These are phyloP conservation scores for Ambrosia trifida DNA, from an alignment of 129 eudicot species.

Conservation along the genomic window DNA sequence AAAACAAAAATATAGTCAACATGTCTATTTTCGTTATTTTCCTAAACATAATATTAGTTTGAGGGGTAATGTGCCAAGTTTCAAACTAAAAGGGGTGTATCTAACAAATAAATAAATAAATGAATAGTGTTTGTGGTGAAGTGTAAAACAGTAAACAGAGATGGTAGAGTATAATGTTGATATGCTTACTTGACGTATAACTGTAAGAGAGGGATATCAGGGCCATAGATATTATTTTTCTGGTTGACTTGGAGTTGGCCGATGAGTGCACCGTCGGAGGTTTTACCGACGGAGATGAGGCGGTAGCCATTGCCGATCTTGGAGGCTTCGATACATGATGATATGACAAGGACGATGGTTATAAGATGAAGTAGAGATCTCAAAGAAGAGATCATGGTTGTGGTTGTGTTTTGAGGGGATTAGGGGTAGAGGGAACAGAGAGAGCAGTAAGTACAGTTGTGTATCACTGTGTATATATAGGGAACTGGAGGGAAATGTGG, in stretches of 20 bases:
- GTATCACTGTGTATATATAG: constrained; percentile 23
- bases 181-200: constrained; percentile 82
- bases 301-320: constrained; percentile 86
- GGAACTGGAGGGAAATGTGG: constrained; percentile 1
- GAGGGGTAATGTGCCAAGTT: background rate
- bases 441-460: constrained; percentile 8
- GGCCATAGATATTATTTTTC: constrained; percentile 69
- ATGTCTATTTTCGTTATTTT: too few relatives aligned
- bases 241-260: constrained; percentile 74
- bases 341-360: constrained; percentile 10
- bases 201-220: constrained; percentile 76
- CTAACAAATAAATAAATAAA: background rate
- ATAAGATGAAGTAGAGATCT: constrained; percentile 25
- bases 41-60: background rate
- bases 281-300: constrained; percentile 60
- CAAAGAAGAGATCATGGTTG: constrained; percentile 27
- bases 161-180: background rate
- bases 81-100: background rate
- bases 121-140: background rate
- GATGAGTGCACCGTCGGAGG: constrained; percentile 71
- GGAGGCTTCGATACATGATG: constrained; percentile 15
- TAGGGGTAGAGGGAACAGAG: background rate
- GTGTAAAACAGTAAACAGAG: background rate
- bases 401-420: background rate
- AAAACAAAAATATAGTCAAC: too few relatives aligned